Evolutionary conservation across 257 asterid genomes (phyloP), one percentile per base, ranked within the genome.

Genomic region (Cinchona pubescens): DNA sequence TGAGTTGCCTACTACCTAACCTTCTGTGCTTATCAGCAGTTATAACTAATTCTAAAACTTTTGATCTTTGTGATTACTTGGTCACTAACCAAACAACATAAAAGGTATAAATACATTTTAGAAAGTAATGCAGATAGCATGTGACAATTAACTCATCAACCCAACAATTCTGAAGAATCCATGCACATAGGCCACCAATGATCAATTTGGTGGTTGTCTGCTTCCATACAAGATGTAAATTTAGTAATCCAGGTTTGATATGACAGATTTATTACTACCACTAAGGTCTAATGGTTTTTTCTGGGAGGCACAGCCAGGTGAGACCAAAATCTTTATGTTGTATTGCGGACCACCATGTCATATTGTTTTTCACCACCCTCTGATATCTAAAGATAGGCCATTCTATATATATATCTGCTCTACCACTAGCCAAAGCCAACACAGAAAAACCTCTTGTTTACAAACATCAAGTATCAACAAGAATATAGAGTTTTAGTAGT

Each of bases 271-370:
- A 60, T 60, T 3, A 60, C 21, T 21, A 30, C 78, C 25, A n/a
- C n/a, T n/a, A 9, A 5, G 58, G n/a, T 51, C 58, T 49, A 19
- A 87, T 85, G 90, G 88, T 53, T 53, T 23, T 42, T 3, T 48
- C 58, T 2, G n/a, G 25, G 8, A 18, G 58, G n/a, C 59, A 53
- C 59, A 53, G 59, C 25, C 59, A 53, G 19, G 59, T 53, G 59
- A 53, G 59, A 53, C 27, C 59, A 53, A 19, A 53, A 19, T 10
- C 16, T 53, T 19, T 53, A 4, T 51, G 25, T 53, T 19, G 1
- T 53, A 4, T 3, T 53, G 27, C 21, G 59, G 59, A 53, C 59
- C 59, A 21, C 58, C 59, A 21, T 53, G 27, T 53, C 27, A 8
- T 19, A 19, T 5, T 21, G 19, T 53, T 19, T 53, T 19, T 53